Base-by-base conservation (phyloP, 179 eudicot genomes). In the Camellia oleifera region DNA sequence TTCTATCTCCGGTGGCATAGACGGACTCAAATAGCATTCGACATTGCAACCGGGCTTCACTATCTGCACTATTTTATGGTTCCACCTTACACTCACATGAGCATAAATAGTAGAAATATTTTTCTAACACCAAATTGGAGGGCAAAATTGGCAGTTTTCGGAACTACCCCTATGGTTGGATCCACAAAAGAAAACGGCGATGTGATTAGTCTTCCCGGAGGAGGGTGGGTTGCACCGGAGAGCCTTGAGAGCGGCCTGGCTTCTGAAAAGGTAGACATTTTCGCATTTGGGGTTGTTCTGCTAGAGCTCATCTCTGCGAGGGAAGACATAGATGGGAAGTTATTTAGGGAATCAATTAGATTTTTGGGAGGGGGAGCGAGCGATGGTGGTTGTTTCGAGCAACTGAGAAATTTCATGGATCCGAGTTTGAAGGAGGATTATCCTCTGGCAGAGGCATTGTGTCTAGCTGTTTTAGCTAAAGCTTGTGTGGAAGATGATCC, bases 371-470 rank as follows among this genome's bases (percentile, higher is more conserved):
- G 83, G 18, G 85, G 82, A 46, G 84, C 62, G 23, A 67, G 84
- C 58, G 90, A 83, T 81, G 86, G 88, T 53, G 90, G 88, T 26
- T 88, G 85, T 70, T 88, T 88, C 81, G 90, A 88, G 76, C 85
- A 83, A 48, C 69, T 88, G 87, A 85, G 82, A 79, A 80, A 58
- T 26, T 88, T 85, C 58, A 81, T 88, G 72, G 90, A 88, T 80
- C 87, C 85, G 4, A 26, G 77, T 73, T 45, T 88, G 69, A 88
- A 80, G 68, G 85, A 82, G 56, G 88, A 83, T 80, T 88, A 82
- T 77, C 84, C 87, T 14, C 71, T 88, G 2, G 88, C 90, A 11
- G 90, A 88, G 84, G 88, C 90, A 5, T 81, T 88, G 67, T 85
- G 88, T 78, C 61, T 88, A 12, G 85, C 83, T 62, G 90, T 88